Evolutionary conservation across 805 yeast genomes (phyloP).

Genomic region (Candida boleticola): DNA sequence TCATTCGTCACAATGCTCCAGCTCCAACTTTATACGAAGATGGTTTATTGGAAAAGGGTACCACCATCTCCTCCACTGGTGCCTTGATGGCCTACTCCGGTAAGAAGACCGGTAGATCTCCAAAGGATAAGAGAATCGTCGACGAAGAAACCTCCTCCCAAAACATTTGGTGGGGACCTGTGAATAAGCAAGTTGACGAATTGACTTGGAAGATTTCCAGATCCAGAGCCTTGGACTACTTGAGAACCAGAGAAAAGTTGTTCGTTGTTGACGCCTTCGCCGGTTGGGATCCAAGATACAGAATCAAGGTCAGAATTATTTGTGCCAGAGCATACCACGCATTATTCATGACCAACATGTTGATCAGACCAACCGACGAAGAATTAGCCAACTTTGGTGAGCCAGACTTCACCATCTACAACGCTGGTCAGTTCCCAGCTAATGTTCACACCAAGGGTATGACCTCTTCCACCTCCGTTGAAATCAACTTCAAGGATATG

Average conservation of each 20-base stretch:
- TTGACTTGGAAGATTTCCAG: constrained; percentile 93
- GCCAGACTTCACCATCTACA: constrained; percentile 97
- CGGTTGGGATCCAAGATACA: constrained; percentile 98
- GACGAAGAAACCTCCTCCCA: constrained; percentile 85
- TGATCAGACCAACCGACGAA: constrained; percentile 89
- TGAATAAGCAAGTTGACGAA: constrained; percentile 90
- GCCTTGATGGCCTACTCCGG: constrained; percentile 96
- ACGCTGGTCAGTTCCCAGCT: constrained; percentile 99
- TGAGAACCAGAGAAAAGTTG: constrained; percentile 91
- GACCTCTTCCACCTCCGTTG: constrained; percentile 95
- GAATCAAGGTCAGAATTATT: constrained; percentile 91
- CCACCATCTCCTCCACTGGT: constrained; percentile 89
- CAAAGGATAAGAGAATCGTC: constrained; percentile 96
- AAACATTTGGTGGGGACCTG: constrained; percentile 99
- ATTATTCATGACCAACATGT: constrained; percentile 95
- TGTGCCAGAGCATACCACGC: constrained; percentile 99
- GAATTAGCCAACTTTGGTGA: constrained; percentile 89
- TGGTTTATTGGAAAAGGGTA: constrained; percentile 84
- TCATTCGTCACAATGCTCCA: constrained; percentile 86
- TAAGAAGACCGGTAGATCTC: constrained; percentile 95
- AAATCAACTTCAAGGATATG: constrained; percentile 94
- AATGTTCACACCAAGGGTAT: constrained; percentile 94
- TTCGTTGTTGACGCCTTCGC: constrained; percentile 96
- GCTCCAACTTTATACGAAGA: constrained; percentile 93
- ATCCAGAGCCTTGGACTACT: constrained; percentile 94